Evolutionary conservation across 352 stramenopile genomes (phyloP).

Genomic region (Phytophthora fragariaefolia): DNA sequence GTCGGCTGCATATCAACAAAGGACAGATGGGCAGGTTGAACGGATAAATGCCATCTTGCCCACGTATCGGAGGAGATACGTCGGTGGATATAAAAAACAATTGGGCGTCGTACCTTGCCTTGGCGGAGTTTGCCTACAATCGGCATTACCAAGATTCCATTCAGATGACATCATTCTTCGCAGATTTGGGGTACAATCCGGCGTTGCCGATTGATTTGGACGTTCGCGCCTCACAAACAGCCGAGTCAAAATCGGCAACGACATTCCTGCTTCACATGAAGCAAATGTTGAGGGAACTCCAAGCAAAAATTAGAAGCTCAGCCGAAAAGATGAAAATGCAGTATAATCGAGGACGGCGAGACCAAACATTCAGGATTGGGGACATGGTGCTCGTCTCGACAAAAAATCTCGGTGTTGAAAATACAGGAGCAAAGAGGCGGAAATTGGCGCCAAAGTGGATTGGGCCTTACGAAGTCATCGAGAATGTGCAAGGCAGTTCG

Average conservation of each 20-base stretch:
- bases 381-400: conserved; percentile 1
- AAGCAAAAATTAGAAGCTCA: neutral
- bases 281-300: neutral
- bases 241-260: too few species aligned
- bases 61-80: conserved; percentile 1
- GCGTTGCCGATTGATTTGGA: too few species aligned
- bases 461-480: neutral
- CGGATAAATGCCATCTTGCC: conserved; percentile 10
- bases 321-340: neutral
- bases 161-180: too few species aligned
- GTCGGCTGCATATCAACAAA: conserved; percentile 5
- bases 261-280: too few species aligned
- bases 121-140: conserved; percentile 8
- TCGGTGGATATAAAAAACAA: conserved; percentile 10
- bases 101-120: neutral
- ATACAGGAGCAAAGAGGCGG: neutral
- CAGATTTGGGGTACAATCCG: too few species aligned
- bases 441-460: neutral
- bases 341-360: neutral
- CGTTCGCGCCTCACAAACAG: too few species aligned
- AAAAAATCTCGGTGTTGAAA: neutral
- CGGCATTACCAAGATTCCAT: too few species aligned
- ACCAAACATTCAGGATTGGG: neutral
- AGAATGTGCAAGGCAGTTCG: neutral
- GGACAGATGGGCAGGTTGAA: conserved; percentile 15